Base-by-base conservation (phyloP, 192 early-diverging fungal genomes). In the Phlyctochytrium planicorne region DNA sequence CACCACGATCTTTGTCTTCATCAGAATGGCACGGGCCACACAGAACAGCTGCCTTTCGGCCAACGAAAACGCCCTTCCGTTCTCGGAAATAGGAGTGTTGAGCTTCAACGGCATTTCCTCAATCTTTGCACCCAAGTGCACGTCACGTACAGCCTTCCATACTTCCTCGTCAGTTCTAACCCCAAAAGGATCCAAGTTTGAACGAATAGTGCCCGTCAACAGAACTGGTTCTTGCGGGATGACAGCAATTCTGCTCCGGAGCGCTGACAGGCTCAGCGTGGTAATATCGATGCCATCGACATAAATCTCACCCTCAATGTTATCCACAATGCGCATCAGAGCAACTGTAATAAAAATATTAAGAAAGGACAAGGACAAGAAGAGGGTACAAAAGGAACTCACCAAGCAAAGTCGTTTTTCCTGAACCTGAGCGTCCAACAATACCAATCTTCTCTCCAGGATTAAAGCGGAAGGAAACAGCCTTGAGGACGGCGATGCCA, bases 221-320 rank as follows among this genome's bases (percentile, higher is more conserved):
- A 92, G 59, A 1, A 84, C 83, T 1, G 93, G 84, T 17, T 93
- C 89, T 69, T 98, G 96, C 10, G 96, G 94, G 57, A 98, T 97
- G 33, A 98, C 89, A 2, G 89, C 82, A 66, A 98, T 78, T 20
- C 84, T 79, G 67, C 77, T 84, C 20, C 92, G 76, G 20, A 95
- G 75, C 40, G 88, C 82, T 2, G 80, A 75, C 0, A 94, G 78
- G 29, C 79, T 84, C 10, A 94, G 75, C 3, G 78, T 82, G 32
- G 74, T 70, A 23, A 91, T 84, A 63, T 94, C 91, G 10, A 91
- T 50, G 30, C 84, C 82, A 71, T 94, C 94, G 59, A 97, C 90
- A 27, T 70, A 55, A 30, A 96, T 91, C 0, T 66, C 63, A 57
- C 82, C 78, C 37, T 80, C 68, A 36, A 55, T 66, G 14, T 71